Conservation (phyloP, 371 early-diverging fungal genomes). For the Mucor plumbeus region DNA sequence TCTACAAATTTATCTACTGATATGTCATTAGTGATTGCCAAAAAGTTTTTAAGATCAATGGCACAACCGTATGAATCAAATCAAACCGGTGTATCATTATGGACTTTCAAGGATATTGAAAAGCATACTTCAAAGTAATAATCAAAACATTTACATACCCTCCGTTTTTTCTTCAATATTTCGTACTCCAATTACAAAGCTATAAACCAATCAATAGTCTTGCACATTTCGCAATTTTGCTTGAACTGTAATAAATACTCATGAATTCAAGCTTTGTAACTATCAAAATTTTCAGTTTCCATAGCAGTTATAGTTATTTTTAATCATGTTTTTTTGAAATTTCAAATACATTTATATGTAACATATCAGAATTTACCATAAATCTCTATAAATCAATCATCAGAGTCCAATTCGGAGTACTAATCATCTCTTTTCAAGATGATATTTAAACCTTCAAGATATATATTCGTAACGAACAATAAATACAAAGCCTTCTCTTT, state of each 20-base stretch:
- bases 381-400: neutral
- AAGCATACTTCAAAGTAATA: constrained; percentile 38
- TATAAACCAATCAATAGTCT: constrained; percentile 3
- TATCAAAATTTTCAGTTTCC: neutral
- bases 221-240: constrained; percentile 10
- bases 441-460: neutral
- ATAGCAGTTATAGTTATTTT: neutral
- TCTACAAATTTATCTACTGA: constrained; percentile 96
- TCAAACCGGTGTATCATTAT: constrained; percentile 66
- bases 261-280: neutral
- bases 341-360: neutral
- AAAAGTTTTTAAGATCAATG: constrained; percentile 96
- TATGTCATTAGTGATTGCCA: constrained; percentile 95
- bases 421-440: constrained; percentile 10
- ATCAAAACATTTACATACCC: neutral
- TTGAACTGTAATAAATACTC: neutral
- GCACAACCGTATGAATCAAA: constrained; percentile 92
- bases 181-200: neutral
- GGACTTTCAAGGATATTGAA: constrained; percentile 67
- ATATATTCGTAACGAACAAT: neutral
- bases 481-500: neutral
- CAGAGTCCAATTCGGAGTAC: neutral
- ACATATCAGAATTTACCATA: neutral
- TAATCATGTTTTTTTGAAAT: neutral
- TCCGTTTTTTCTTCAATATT: neutral